Percentiles rank a stretch among this genome's conserved stretches.
Conservation (phyloP, 805 yeast species). For the Candida ovalis region DNA sequence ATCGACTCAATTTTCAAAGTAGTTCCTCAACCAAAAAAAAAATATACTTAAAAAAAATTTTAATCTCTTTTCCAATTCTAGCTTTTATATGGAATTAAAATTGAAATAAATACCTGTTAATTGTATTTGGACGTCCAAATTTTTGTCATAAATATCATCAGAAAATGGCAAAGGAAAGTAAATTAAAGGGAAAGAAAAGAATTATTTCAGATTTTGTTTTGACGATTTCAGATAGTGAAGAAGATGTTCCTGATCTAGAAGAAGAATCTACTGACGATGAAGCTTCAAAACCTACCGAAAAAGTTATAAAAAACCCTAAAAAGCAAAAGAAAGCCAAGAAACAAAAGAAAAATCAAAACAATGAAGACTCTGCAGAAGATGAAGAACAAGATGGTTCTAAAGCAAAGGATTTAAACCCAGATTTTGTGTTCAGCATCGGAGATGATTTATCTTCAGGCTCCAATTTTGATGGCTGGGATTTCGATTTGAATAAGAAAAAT, state of each 20-base stretch:
- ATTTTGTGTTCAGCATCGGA: constrained; percentile 65
- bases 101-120: too few relatives aligned
- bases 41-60: neutral
- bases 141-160: neutral
- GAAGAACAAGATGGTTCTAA: constrained; percentile 34
- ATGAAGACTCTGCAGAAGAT: constrained; percentile 4
- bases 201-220: constrained; percentile 52
- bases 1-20: neutral
- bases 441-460: constrained; percentile 35
- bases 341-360: constrained; percentile 21
- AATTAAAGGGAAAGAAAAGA: constrained; percentile 1
- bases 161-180: neutral
- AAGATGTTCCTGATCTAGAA: constrained; percentile 46
- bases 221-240: constrained; percentile 76
- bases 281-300: constrained; percentile 13
- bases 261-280: constrained; percentile 43
- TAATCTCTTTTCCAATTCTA: too few relatives aligned
- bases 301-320: constrained; percentile 8
- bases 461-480: constrained; percentile 80
- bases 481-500: constrained; percentile 44
- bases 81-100: too few relatives aligned
- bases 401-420: constrained; percentile 65
- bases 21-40: too few relatives aligned
- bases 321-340: constrained; percentile 22
- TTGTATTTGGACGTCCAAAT: too few relatives aligned